Evolutionary conservation across 805 yeast species (phyloP), one percentile per base, ranked within the genome.

Genomic region (Clavispora fructus): DNA sequence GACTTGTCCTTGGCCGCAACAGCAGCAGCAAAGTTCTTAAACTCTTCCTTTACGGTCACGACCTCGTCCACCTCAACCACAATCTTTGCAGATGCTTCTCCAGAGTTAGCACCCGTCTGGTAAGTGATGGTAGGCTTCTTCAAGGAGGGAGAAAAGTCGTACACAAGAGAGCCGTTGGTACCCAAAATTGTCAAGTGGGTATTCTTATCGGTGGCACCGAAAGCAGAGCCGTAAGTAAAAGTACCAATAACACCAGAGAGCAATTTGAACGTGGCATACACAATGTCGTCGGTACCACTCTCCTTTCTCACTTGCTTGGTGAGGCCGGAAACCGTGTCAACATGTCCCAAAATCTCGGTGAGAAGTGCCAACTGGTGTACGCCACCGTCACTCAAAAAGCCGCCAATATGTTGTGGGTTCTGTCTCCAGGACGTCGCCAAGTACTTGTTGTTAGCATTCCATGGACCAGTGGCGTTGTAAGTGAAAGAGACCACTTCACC

Each of bases 351-450:
- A 16, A 89, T 81, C 49, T 81, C 88, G 8, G 96, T 89, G 53
- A 91, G 75, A 33, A 89, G 69, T 3, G 96, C 96, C 63, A 91
- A 71, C 65, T 91, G 97, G 67, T 92, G 98, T 23, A 92, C 98
- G 62, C 97, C 98, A 59, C 97, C 97, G 60, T 92, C 98, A 48
- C 92, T 83, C 57, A 92, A 72, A 67, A 74, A 91, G 0, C 97
- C 97, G 45, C 98, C 98, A 54, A 90, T 78, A 62, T 92, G 97
- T 65, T 88, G 83, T 29, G 98, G 97, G 41, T 83, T 74, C 62
- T 78, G 80, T 75, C 97, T 84, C 98, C 98, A 92, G 13, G 82
- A 45, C 1, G 97, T 91, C 19, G 69, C 63, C 49, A 81, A 61
- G 59, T 85, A 87, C 60, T 83, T 79, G 67, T 77, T 82, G 46